Conservation (phyloP, 257 asterid genomes). For the Plantago major region DNA sequence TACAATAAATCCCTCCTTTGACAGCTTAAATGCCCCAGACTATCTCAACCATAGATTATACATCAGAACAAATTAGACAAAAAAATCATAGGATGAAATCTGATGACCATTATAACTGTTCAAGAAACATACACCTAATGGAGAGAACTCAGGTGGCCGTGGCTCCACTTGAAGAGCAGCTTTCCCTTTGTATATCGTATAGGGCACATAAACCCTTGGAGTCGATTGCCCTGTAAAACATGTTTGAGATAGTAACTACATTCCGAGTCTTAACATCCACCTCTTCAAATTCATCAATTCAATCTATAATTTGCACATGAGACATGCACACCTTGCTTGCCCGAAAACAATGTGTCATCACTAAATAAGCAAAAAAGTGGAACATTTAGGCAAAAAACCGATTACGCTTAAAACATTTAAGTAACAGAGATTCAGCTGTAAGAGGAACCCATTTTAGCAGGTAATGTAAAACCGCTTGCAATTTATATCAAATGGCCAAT, state of each 20-base stretch:
- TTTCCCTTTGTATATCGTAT: slow-evolving; percentile 87
- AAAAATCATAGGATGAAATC: slow-evolving; percentile 1
- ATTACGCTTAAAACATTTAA: neutral
- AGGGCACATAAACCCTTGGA: slow-evolving; percentile 74
- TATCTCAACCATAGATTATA: slow-evolving; percentile 32
- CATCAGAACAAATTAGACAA: neutral
- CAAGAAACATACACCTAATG: slow-evolving; percentile 56
- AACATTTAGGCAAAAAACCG: neutral
- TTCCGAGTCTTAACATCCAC: too few relatives aligned
- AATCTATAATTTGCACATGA: too few relatives aligned
- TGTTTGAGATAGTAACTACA: too few relatives aligned
- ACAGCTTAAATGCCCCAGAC: slow-evolving; percentile 90
- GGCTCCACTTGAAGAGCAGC: slow-evolving; percentile 89
- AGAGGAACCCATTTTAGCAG: too few relatives aligned
- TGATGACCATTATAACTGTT: neutral
- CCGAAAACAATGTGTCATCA: neutral
- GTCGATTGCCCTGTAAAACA: slow-evolving; percentile 44
- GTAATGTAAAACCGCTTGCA: too few relatives aligned
- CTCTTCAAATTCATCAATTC: too few relatives aligned
- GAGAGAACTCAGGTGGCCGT: slow-evolving; percentile 77
- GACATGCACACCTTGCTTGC: neutral
- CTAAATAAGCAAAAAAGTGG: neutral
- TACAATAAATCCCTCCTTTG: slow-evolving; percentile 73
- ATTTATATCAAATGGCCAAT: too few relatives aligned
- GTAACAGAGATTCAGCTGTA: too few relatives aligned